Evolutionary conservation across 1,284 basidiomycete species (phyloP), one percentile per base, ranked within the genome.

Genomic region (Fomes fomentarius): DNA sequence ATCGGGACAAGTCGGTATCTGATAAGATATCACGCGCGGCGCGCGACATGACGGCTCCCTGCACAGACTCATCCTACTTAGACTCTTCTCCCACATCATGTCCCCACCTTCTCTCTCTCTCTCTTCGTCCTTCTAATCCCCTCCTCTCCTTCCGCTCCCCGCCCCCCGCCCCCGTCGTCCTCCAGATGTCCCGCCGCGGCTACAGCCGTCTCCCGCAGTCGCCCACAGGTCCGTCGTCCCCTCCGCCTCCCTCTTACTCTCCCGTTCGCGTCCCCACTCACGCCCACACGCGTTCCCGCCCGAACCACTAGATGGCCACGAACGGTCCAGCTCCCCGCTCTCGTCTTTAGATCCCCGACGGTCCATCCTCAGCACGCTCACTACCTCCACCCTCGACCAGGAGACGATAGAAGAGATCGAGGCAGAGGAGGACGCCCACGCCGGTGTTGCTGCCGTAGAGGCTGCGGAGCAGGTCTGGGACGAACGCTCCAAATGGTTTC

Each of bases 401-500:
- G 49, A 56, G 21, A 43, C 49, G 24, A 33, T 50, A 17, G 57
- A 57, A 19, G 62, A 65, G 42, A 46, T 64, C 42, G 59, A 58
- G 47, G 61, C 45, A 15, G 64, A 64, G 42, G 50, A 58, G 53
- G 72, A 72, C 26, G 76, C 76, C 2, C 78, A 81, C 52, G 56
- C 65, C 17, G 82, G 82, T 34, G 82, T 83, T 15, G 71, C 68
- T 54, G 76, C 72, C n/a, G 79, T 82, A 17, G 77, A 84, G 61
- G 82, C 80, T 2, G 74, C 79, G 1, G 74, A 80, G 46, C 77
- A 75, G 60, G 76, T 83, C 11, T 82, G 78, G 43, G 77, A 79
- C 19, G 76, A 69, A 33, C 76, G 76, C 54, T 79, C 80, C 10
- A 81, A 78, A 52, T 87, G 85, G 84, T 73, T 75, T 50, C 71